Base-by-base conservation (phyloP, 768 basidiomycete genomes). In the Paxillus involutus region DNA sequence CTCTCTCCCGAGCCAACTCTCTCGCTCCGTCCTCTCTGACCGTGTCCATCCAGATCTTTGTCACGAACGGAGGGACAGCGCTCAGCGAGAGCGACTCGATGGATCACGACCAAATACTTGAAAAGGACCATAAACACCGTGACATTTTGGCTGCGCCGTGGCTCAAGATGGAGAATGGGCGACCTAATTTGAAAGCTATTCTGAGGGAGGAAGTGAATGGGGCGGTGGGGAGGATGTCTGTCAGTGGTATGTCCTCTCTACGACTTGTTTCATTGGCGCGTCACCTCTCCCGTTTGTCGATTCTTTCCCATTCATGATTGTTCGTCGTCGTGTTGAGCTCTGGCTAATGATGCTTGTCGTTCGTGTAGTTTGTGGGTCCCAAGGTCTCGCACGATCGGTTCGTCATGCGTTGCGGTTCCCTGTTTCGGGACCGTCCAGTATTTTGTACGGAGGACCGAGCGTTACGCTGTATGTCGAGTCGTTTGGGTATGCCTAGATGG, bases 311-410 rank as follows among this genome's bases (percentile, higher is more conserved):
- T 11, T 53, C 24, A 12, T 11, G 6, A 4, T 14, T 10, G 29
- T 17, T 24, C 14, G 7, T 6, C 7, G 21, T 10, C 16, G 13
- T n/a, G 26, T 14, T 6, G 17, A 35, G 26, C 6, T 26, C 5
- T 37, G 8, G 19, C 17, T 36, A 6, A 35, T 29, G 30, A 10
- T 14, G 24, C 13, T 26, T 44, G 4, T 42, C 21, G 24, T 10
- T 10, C 35, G 10, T 5, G 4, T 14, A 84, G 82, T 82, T 0
- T 84, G 82, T 47, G 82, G 82, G 3, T 74, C 80, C 0, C 69
- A 70, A 21, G 65, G 68, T 3, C 55, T 83, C 11, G 66, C 75
- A 1, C 59, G 66, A 30, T 61, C 69, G 1, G 80, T 78, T 17
- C 73, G 77, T 4, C 50, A 56, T 0, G 76, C 76, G 2, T 49